Base-by-base conservation (phyloP, 148 eudicot genomes). In the Spergularia marina region DNA sequence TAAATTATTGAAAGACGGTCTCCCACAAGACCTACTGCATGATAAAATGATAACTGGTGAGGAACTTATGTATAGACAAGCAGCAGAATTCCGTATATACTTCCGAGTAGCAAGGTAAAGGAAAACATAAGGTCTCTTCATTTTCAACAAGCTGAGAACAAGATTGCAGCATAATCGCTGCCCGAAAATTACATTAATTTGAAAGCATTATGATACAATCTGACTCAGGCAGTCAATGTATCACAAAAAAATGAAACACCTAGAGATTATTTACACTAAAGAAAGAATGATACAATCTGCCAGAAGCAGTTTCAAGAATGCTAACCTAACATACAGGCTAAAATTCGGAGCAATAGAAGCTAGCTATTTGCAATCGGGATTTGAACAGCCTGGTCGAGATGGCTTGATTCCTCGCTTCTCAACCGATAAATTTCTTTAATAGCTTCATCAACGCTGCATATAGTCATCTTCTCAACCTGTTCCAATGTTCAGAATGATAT, bases 381-480 rank as follows among this genome's bases (percentile, higher is more conserved):
- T 70, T 70, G 60, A 30, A 23, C 40, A 12, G 9, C 18, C 39
- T 68, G 52, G 30, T 70, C 60, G 60, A 70, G 59, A 53, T 34
- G 70, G 54, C 64, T 68, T 20, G 77, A 55, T 40, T 73, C 80
- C 73, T 77, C 83, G 17, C 74, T 73, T 56, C 10, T 67, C 57
- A 86, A 80, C 16, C 87, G 88, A 40, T 74, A 74, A 41, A 92
- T 75, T 85, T 92, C 92, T 70, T 88, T 82, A 21, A 90, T 79
- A 59, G 99, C 94, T 61, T 87, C 81, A 70, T 83, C 87, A 20
- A 95, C 74, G 76, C 91, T 79, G 83, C 84, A 65, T 12, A 92
- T 80, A 12, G 91, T 73, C 92, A 95, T 87, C 82, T 88, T 92
- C 81, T 87, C 87, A 69, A 95, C 97, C 99, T 95, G 90, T 20